Conservation (phyloP, 345 rosid genomes). For the Moricandia arvensis region DNA sequence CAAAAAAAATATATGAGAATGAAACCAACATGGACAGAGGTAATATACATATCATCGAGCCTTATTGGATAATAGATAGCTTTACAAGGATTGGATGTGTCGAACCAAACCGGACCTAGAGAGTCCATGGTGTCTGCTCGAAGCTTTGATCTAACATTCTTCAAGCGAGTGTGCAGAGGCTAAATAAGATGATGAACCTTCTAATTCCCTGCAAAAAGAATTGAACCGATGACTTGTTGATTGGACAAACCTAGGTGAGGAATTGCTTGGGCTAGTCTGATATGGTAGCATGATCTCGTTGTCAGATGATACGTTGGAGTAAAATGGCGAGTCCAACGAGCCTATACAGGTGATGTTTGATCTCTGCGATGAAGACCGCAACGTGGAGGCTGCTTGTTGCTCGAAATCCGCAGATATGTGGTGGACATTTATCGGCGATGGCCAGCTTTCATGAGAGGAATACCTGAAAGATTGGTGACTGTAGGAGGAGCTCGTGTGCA, state of each 20-base stretch:
- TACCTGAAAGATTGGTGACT: constrained; percentile 46
- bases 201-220: constrained; percentile 53
- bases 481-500: constrained; percentile 48
- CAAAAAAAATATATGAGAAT: neutral
- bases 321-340: constrained; percentile 55
- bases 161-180: constrained; percentile 77
- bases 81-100: neutral
- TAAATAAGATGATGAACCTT: constrained; percentile 61
- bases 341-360: constrained; percentile 40
- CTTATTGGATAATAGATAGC: neutral
- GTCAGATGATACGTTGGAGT: constrained; percentile 62
- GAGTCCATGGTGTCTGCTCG: neutral
- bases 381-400: constrained; percentile 53
- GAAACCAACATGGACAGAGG: constrained; percentile 10
- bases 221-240: constrained; percentile 46
- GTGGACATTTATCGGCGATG: constrained; percentile 39
- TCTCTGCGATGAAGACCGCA: constrained; percentile 26
- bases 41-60: constrained; percentile 5
- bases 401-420: constrained; percentile 55
- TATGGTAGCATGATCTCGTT: constrained; percentile 49
- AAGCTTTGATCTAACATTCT: constrained; percentile 40
- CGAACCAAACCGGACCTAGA: constrained; percentile 1
- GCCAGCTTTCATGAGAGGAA: constrained; percentile 19
- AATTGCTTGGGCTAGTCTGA: constrained; percentile 58
- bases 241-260: constrained; percentile 45